Evolutionary conservation across 2,329 filamentous ascomycete species (phyloP), one percentile per base, ranked within the genome.

Genomic region (Beauveria sp.): DNA sequence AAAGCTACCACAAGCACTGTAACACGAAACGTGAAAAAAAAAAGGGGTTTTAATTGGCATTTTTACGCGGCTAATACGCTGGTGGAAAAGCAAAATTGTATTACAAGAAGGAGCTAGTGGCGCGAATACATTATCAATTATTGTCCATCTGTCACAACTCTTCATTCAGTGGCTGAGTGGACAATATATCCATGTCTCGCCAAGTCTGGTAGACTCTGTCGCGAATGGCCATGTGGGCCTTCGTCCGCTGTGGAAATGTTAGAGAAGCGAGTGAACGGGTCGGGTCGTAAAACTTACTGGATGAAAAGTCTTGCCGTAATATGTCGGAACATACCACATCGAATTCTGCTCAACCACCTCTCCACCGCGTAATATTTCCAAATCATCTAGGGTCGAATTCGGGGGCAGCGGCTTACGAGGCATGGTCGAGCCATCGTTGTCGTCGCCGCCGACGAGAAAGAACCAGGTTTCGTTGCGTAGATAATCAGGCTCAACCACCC

Each of bases 321-420:
- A 78, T 34, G 75, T 77, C 16, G 77, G 77, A n/a, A 77, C 75
- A 66, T 76, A 76, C 76, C 76, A 78, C 74, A 77, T 77, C 3
- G 73, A 74, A 50, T 73, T 73, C 57, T 70, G 61, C 7, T 66
- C 61, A 28, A 65, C 62, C 3, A 71, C 26, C 46, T 67, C 67
- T 1, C 75, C 1, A 66, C 67, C 2, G 55, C 65, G 5, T 77
- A 79, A 3, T 60, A 68, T 5, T 65, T 66, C 64, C 4, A 76
- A 75, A 58, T 79, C 71, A 12, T 73, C 65, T 2, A 78, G 65
- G 3, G 68, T 66, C 2, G 75, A 77, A 20, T 53, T 52, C 0
- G 67, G 65, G 6, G 70, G 56, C 12, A 77, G 63, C 2, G 59
- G 51, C 10, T 48, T 44, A n/a, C 55, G 59, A 8, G 59, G 59